phyloP scores from a whole-genome alignment of 768 basidiomycete genomes.

The Myochromella boudieri region DNA sequence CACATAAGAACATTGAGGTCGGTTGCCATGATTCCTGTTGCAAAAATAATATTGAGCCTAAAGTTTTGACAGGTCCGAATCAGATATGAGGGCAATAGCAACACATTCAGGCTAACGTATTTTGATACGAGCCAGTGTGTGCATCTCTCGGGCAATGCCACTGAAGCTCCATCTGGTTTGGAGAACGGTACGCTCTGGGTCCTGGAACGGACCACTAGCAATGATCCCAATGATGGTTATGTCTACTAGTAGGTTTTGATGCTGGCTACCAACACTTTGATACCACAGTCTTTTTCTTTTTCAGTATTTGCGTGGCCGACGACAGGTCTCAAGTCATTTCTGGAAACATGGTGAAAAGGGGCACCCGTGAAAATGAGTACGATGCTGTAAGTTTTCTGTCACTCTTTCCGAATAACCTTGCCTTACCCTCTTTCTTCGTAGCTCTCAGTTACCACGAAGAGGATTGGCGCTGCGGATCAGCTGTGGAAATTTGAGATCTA shows the following conservation, averaged over 20 bases:
- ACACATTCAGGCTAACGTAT: slow-evolving; percentile 1
- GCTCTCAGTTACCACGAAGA: too few relatives aligned
- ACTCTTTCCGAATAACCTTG: too few relatives aligned
- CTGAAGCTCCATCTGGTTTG: neutral
- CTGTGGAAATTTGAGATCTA: too few relatives aligned
- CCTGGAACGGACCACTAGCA: slow-evolving; percentile 6
- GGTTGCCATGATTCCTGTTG: too few relatives aligned
- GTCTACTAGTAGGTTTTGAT: slow-evolving; percentile 5
- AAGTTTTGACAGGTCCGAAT: neutral
- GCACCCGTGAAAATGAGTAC: too few relatives aligned
- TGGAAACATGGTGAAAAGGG: slow-evolving; percentile 6
- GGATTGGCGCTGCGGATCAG: too few relatives aligned
- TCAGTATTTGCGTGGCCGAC: slow-evolving; percentile 3
- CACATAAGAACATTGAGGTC: too few relatives aligned
- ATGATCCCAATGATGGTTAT: slow-evolving; percentile 5
- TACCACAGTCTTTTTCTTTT: neutral
- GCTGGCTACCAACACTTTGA: neutral
- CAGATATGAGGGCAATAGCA: slow-evolving; percentile 1
- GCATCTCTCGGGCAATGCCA: neutral
- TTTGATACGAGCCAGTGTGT: neutral
- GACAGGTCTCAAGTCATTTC: slow-evolving; percentile 4
- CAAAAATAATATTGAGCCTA: too few relatives aligned
- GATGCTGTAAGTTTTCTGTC: too few relatives aligned
- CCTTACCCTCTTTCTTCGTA: too few relatives aligned
- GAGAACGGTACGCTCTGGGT: slow-evolving; percentile 6